phyloP scores from a whole-genome alignment of 225 moss, liverwort and hornwort species.

The Marchantia polymorpha region DNA sequence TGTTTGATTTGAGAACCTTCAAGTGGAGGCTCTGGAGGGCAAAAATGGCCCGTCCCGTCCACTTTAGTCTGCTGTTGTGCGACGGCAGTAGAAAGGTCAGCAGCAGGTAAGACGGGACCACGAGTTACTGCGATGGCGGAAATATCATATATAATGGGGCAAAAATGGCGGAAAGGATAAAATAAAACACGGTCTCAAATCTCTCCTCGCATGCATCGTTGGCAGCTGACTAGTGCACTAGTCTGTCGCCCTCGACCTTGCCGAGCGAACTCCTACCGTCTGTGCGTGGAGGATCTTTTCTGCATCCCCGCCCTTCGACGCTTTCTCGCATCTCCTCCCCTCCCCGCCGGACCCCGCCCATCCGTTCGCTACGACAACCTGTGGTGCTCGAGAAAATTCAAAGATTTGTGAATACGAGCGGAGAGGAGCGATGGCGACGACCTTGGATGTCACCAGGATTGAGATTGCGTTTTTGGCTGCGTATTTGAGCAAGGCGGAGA shows the following conservation, averaged over 20 bases:
- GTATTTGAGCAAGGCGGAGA: slow-evolving; percentile 87
- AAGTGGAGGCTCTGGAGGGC: neutral
- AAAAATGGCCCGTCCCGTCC: neutral
- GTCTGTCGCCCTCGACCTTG: neutral
- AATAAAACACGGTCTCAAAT: slow-evolving; percentile 6
- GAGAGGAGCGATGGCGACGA: slow-evolving; percentile 3
- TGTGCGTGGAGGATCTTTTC: neutral
- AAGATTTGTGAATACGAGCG: slow-evolving; percentile 1
- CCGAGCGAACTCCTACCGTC: neutral
- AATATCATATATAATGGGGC: neutral
- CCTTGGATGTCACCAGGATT: slow-evolving; percentile 71
- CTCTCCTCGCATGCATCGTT: neutral
- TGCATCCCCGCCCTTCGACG: neutral
- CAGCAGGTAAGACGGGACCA: too few species aligned
- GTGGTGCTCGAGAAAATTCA: neutral
- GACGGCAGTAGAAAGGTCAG: neutral
- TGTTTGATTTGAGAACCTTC: neutral
- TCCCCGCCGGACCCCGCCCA: too few species aligned
- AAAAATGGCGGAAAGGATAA: neutral
- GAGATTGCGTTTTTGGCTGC: slow-evolving; percentile 81
- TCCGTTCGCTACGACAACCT: neutral
- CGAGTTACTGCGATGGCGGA: neutral
- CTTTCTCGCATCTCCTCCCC: neutral
- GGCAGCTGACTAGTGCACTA: neutral
- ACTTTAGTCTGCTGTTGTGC: neutral